phyloP scores from a whole-genome alignment of 192 early-diverging fungal species.

The Chytriomyces sp. region DNA sequence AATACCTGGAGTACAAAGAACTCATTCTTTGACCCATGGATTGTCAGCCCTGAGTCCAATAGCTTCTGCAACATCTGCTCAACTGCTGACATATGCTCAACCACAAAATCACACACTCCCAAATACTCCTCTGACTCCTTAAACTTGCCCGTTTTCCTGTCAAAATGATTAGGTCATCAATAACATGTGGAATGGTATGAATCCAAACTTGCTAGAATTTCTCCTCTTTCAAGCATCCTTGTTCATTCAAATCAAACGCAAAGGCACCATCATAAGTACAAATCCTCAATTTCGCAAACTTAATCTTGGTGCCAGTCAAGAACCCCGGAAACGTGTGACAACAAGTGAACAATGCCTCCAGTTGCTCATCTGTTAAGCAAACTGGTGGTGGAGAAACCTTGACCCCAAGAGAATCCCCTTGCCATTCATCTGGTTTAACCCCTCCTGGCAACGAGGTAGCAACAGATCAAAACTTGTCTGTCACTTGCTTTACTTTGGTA shows the following conservation, averaged over 20 bases:
- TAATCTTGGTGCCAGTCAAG: neutral
- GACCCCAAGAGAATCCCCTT: neutral
- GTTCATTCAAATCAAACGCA: neutral
- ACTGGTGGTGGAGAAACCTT: neutral
- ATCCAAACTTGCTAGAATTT: neutral
- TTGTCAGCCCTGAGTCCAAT: neutral
- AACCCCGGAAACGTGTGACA: neutral
- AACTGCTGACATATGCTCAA: too few relatives aligned
- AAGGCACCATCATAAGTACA: neutral
- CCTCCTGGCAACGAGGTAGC: neutral
- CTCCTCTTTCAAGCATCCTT: neutral
- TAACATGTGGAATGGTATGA: slow-evolving; percentile 1
- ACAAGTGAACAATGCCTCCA: neutral
- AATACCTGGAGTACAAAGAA: neutral
- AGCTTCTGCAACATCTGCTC: neutral
- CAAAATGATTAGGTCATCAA: too few relatives aligned
- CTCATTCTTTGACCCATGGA: neutral
- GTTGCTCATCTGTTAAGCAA: neutral
- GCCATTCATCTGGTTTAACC: neutral
- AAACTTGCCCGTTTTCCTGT: too few relatives aligned
- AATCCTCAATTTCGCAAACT: neutral
- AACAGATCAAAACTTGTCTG: neutral
- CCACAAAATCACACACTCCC: too few relatives aligned
- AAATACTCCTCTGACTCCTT: too few relatives aligned
- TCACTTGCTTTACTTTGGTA: slow-evolving; percentile 8